phyloP scores from a whole-genome alignment of 192 early-diverging fungal genomes.

The Coemansia sp. region DNA sequence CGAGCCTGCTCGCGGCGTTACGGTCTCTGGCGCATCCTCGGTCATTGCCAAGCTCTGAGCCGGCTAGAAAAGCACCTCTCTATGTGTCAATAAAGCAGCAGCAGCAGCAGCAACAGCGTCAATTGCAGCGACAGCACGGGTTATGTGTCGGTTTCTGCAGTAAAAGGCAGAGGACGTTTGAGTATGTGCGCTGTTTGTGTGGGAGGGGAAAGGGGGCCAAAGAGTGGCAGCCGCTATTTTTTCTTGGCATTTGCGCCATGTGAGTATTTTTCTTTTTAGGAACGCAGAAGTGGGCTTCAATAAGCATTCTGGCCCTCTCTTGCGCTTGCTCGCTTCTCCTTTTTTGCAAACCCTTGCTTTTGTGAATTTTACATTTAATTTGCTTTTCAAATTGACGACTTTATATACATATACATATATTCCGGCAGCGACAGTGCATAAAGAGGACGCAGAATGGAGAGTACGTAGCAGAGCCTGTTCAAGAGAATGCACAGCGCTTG shows the following conservation, averaged over 20 bases:
- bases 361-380: neutral
- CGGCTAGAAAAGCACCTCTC: neutral
- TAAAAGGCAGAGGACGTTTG: neutral
- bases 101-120: too few relatives aligned
- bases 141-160: too few relatives aligned
- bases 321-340: neutral
- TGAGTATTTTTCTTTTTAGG: neutral
- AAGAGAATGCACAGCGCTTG: neutral
- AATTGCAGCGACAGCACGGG: too few relatives aligned
- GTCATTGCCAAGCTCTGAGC: conserved; percentile 59
- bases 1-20: conserved; percentile 58
- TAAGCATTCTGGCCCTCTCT: neutral
- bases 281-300: too few relatives aligned
- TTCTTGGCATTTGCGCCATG: conserved; percentile 8
- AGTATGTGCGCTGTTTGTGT: neutral
- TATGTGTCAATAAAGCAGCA: neutral
- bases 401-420: neutral
- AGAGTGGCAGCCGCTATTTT: neutral
- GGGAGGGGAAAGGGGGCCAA: neutral
- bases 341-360: neutral
- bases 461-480: neutral
- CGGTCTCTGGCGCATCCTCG: conserved; percentile 57
- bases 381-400: neutral
- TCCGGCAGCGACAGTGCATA: neutral
- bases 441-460: neutral